Percentiles rank a stretch among this genome's conserved stretches.
Conservation (phyloP, 441 rosid species). For the Syzygium syzygioides region DNA sequence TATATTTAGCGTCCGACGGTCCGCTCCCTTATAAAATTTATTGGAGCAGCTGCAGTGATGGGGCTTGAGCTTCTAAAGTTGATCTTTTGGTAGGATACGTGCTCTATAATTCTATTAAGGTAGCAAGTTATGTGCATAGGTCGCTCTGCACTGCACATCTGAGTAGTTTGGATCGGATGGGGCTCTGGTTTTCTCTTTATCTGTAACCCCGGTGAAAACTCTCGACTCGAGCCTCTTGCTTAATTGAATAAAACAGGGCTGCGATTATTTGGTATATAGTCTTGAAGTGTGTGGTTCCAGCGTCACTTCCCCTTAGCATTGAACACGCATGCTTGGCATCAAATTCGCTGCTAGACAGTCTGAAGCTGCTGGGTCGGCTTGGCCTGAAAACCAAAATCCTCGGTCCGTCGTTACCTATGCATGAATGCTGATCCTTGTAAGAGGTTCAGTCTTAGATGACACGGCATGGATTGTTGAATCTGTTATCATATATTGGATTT, state of each 20-base stretch:
- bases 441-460: background rate
- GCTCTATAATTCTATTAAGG: background rate
- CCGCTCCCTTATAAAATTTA: background rate
- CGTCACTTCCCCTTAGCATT: background rate
- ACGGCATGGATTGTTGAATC: background rate
- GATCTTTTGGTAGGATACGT: background rate
- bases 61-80: background rate
- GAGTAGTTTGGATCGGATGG: background rate
- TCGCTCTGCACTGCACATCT: background rate
- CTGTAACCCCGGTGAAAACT: background rate
- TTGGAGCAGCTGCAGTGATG: background rate
- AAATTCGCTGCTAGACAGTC: background rate
- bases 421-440: background rate
- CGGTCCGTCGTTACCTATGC: background rate
- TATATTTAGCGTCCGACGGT: background rate
- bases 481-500: background rate
- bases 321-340: background rate
- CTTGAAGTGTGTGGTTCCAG: background rate
- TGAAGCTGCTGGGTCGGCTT: background rate
- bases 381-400: background rate
- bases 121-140: background rate
- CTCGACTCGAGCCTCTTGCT: background rate
- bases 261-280: background rate
- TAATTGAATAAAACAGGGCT: background rate
- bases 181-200: background rate